A percentile compares a stretch with the other conserved stretches of the same genome.
Conservation (phyloP, 1,284 basidiomycete genomes). For the Rhodofomes roseus region DNA sequence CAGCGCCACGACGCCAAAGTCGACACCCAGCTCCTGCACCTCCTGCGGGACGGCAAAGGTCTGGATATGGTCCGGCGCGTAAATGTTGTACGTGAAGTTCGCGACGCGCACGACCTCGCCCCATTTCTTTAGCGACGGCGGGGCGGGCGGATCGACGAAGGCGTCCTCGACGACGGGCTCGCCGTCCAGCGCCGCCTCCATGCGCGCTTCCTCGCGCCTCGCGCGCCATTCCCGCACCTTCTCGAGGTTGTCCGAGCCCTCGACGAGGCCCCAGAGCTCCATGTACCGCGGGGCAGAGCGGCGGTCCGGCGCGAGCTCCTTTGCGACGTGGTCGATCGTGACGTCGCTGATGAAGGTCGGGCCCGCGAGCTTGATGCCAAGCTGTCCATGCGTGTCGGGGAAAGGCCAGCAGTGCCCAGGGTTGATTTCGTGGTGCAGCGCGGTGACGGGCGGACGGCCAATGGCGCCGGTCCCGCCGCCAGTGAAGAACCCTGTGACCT, state of each 20-base stretch:
- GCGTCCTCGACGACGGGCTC: constrained; percentile 30
- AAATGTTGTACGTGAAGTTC: constrained; percentile 77
- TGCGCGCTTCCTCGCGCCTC: constrained; percentile 27
- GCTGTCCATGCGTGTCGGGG: constrained; percentile 68
- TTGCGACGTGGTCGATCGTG: constrained; percentile 68
- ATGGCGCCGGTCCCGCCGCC: constrained; percentile 58
- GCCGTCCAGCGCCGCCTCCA: constrained; percentile 36
- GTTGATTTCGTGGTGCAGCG: constrained; percentile 78
- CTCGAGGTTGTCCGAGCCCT: constrained; percentile 29
- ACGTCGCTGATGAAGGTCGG: constrained; percentile 72
- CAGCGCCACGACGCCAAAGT: constrained; percentile 80
- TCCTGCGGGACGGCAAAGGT: constrained; percentile 78
- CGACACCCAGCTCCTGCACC: constrained; percentile 65
- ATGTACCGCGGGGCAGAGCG: constrained; percentile 81
- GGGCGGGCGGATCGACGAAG: constrained; percentile 41
- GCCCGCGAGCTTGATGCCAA: constrained; percentile 77
- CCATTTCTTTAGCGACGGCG: constrained; percentile 47
- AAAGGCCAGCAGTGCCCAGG: constrained; percentile 95
- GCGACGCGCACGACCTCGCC: constrained; percentile 72
- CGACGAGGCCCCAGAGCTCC: constrained; percentile 66
- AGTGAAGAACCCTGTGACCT: constrained; percentile 51
- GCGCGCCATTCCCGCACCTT: constrained; percentile 40
- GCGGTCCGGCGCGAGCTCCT: constrained; percentile 55
- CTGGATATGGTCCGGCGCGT: constrained; percentile 70
- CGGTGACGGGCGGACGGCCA: constrained; percentile 80